These are phyloP conservation scores for Chimonanthus praecox DNA, from an alignment of 164 flowering plant genomes.

Conservation along the genomic window DNA sequence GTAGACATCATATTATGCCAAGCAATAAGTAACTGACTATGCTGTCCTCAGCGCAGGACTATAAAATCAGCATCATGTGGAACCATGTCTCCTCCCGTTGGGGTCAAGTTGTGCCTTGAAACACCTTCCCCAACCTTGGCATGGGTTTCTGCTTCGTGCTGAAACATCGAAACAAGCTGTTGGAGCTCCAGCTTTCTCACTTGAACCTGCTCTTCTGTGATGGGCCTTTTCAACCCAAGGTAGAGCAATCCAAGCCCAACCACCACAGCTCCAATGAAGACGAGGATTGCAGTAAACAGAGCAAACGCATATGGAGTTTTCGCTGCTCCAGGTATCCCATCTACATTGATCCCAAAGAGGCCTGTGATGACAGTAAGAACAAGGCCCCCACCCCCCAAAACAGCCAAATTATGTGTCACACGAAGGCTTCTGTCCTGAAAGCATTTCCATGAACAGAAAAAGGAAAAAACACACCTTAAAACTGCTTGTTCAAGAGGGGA, in stretches of 20 bases:
- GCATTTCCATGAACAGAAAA: too few species aligned
- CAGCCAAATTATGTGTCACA: slow-evolving; percentile 79
- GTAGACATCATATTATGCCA: too few species aligned
- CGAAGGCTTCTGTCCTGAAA: slow-evolving; percentile 83
- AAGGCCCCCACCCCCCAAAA: slow-evolving; percentile 91
- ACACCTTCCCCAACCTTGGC: slow-evolving; percentile 55
- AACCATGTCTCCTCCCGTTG: slow-evolving; percentile 36
- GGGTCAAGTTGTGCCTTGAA: slow-evolving; percentile 39
- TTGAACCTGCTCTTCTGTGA: slow-evolving; percentile 58
- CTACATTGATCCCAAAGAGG: slow-evolving; percentile 91
- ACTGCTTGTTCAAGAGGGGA: too few species aligned
- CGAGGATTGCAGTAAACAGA: slow-evolving; percentile 55
- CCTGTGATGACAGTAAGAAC: slow-evolving; percentile 85
- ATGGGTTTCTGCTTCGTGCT: slow-evolving; percentile 93
- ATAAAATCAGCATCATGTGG: slow-evolving; percentile 17
- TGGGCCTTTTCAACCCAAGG: slow-evolving; percentile 67
- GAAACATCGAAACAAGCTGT: slow-evolving; percentile 84
- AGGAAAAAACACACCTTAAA: too few species aligned
- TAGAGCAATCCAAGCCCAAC: slow-evolving; percentile 58
- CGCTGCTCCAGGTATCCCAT: slow-evolving; percentile 81
- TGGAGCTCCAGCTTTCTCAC: slow-evolving; percentile 78
- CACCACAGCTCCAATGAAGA: slow-evolving; percentile 50
- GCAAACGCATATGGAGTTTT: slow-evolving; percentile 84
- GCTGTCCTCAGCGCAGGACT: slow-evolving; percentile 10
- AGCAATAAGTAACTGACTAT: too few species aligned